phyloP scores from a whole-genome alignment of 2,329 filamentous ascomycete species.

The Alternaria metachromatica region DNA sequence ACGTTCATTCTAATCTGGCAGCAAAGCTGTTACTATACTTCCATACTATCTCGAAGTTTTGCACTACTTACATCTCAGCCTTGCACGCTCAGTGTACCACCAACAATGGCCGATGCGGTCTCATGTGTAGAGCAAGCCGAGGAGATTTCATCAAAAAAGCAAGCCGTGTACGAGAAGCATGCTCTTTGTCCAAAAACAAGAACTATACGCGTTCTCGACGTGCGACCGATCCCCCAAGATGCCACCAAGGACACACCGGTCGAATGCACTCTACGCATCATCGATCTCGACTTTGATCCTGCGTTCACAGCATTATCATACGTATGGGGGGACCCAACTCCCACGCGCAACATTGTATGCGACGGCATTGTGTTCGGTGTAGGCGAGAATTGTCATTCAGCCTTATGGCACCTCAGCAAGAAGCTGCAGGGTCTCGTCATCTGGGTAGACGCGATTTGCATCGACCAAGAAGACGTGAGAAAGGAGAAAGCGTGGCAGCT shows the following conservation, averaged over 20 bases:
- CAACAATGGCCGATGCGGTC: background rate
- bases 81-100: background rate
- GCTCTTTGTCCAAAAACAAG: background rate
- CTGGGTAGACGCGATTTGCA: background rate
- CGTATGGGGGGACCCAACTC: background rate
- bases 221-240: background rate
- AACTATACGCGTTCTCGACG: background rate
- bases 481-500: background rate
- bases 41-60: too few relatives aligned
- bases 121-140: accelerated
- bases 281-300: background rate
- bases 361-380: background rate
- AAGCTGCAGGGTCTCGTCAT: accelerated
- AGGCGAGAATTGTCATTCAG: background rate
- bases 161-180: background rate
- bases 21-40: too few relatives aligned
- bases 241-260: background rate
- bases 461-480: background rate
- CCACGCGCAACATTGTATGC: background rate
- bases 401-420: background rate
- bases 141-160: accelerated
- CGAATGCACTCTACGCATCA: background rate
- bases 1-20: too few relatives aligned
- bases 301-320: background rate
- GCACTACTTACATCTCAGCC: too few relatives aligned